Evolutionary conservation across 768 basidiomycete species (phyloP), one percentile per base, ranked within the genome.

Genomic region (Ramaria sp.): DNA sequence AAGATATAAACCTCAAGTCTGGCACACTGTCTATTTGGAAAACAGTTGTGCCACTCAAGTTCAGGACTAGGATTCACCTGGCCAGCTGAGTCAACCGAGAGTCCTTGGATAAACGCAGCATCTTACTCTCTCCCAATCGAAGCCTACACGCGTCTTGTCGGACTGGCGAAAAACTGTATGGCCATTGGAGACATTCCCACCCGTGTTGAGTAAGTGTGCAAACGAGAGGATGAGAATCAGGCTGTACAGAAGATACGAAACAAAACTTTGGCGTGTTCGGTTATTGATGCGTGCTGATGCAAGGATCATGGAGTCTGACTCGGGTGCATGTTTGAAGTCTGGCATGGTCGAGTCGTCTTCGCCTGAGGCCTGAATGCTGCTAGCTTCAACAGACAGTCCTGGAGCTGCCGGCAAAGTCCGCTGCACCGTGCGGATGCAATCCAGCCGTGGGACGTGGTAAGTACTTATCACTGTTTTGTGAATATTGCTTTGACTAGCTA

Each of bases 21-120:
- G 52, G 70, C 66, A 59, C 72, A 73, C 48, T 72, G 60, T 24
- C 57, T 59, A 19, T 19, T 47, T 13, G 53, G n/a, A 30, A 62
- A 65, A 50, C 68, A 69, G n/a, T 55, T 42, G 5, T 61, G 58
- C 70, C 70, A 71, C 9, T 60, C 54, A 7, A 71, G 63, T 24
- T 63, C 51, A 10, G 53, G 47, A 41, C 59, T 65, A 6, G 68
- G 64, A 0, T 46, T 34, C 45, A 66, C 10, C 66, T 68, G 27
- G 27, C 27, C 27, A 27, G 27, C 27, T 27, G 27, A 27, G 5
- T 27, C 27, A 27, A 27, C 27, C 27, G 5, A 27, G n/a, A n/a
- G n/a, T n/a, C n/a, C n/a, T n/a, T 27, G 5, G 2, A 27, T 27
- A 27, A 27, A 27, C 27, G 27, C 27, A 5, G 27, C 27, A 27